Conservation (phyloP, 768 basidiomycete species). For the Strobilomyces echinocephalus region DNA sequence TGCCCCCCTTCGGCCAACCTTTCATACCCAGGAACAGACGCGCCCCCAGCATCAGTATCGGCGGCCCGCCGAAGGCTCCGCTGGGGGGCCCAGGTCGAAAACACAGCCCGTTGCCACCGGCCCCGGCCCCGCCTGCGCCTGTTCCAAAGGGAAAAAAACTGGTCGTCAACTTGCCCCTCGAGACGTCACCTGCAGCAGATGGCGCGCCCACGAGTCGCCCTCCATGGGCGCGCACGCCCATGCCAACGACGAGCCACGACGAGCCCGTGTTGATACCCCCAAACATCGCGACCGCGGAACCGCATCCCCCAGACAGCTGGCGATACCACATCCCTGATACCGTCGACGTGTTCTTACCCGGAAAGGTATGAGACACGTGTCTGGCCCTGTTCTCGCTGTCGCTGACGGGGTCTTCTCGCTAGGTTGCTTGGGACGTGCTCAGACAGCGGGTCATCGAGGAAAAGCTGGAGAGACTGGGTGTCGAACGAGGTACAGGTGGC, state of each 20-base stretch:
- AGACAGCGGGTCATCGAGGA: conserved; percentile 72
- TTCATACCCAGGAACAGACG: conserved; percentile 61
- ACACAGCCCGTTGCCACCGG: conserved; percentile 56
- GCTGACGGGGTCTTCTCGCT: conserved; percentile 6
- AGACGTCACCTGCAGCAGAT: conserved; percentile 40
- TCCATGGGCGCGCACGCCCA: conserved; percentile 59
- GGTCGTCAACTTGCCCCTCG: conserved; percentile 68
- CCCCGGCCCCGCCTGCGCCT: conserved; percentile 28
- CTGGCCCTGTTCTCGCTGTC: conserved; percentile 1
- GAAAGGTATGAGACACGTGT: conserved; percentile 49
- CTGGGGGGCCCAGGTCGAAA: conserved; percentile 78
- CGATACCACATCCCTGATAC: conserved; percentile 54
- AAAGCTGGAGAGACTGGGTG: conserved; percentile 74
- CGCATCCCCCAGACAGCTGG: conserved; percentile 64
- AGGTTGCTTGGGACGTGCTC: conserved; percentile 74
- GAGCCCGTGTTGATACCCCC: conserved; percentile 25
- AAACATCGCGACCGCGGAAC: conserved; percentile 43
- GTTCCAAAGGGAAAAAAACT: conserved; percentile 59
- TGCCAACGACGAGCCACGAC: conserved; percentile 36
- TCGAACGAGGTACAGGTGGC: conserved; percentile 56
- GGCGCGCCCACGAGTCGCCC: conserved; percentile 41
- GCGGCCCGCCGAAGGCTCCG: conserved; percentile 84
- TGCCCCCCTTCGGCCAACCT: conserved; percentile 42
- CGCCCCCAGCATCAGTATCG: conserved; percentile 63
- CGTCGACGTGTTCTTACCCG: conserved; percentile 79